phyloP scores from a whole-genome alignment of 1,284 basidiomycete genomes.

The Leccinum pachyderme region DNA sequence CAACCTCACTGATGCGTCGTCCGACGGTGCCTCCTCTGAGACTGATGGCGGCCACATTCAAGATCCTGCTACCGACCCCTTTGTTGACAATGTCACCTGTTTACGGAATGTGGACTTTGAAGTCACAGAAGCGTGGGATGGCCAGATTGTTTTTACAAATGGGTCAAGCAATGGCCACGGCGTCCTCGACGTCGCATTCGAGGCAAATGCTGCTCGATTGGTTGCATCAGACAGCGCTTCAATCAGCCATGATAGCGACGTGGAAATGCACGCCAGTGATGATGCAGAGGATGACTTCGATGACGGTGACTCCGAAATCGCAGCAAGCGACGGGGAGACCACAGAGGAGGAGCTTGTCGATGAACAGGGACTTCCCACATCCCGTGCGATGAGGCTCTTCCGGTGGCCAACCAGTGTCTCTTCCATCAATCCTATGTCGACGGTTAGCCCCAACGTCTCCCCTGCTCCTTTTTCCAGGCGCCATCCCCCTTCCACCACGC shows the following conservation, averaged over 20 bases:
- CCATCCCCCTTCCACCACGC: constrained; percentile 33
- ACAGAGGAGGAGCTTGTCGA: constrained; percentile 80
- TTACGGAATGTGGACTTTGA: constrained; percentile 50
- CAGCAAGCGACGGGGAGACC: constrained; percentile 52
- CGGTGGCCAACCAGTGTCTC: constrained; percentile 58
- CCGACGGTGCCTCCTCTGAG: constrained; percentile 38
- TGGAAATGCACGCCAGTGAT: constrained; percentile 45
- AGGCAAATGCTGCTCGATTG: constrained; percentile 47
- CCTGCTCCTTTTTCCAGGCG: constrained; percentile 40
- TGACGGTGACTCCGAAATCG: constrained; percentile 42
- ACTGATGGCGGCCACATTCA: constrained; percentile 33
- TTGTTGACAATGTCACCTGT: constrained; percentile 35
- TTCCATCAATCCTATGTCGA: constrained; percentile 73
- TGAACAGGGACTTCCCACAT: constrained; percentile 66
- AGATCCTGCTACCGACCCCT: constrained; percentile 39
- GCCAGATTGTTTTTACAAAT: constrained; percentile 67
- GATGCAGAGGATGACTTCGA: constrained; percentile 33
- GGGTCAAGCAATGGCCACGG: constrained; percentile 51
- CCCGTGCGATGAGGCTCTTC: constrained; percentile 70
- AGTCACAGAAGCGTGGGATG: constrained; percentile 69
- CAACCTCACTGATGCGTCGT: constrained; percentile 56
- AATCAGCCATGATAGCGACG: constrained; percentile 33
- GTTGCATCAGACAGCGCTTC: constrained; percentile 41
- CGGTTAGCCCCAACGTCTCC: constrained; percentile 55
- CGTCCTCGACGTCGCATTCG: constrained; percentile 57